These are phyloP conservation scores for Brassica rapa DNA, from an alignment of 345 rosid species.

Conservation along the genomic window DNA sequence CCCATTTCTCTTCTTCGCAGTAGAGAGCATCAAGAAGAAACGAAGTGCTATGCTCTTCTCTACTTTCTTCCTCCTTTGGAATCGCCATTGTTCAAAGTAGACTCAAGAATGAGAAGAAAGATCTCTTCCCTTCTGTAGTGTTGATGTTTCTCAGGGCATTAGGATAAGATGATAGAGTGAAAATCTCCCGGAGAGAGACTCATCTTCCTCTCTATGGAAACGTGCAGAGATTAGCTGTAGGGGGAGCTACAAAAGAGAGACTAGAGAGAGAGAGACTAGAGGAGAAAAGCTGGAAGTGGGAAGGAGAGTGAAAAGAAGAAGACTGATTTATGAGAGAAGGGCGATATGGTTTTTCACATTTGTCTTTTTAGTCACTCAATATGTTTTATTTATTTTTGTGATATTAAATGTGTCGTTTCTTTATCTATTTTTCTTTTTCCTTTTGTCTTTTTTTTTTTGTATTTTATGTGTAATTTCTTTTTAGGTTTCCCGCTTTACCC, in stretches of 20 bases:
- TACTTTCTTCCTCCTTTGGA: background rate
- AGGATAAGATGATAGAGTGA: slow-evolving; percentile 32
- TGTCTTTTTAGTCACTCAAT: slow-evolving; percentile 47
- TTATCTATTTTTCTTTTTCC: background rate
- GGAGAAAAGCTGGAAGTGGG: slow-evolving; percentile 34
- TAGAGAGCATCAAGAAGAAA: background rate
- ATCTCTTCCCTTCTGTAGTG: slow-evolving; percentile 11
- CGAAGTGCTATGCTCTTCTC: background rate
- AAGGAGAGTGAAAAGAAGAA: slow-evolving; percentile 30
- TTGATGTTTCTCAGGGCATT: slow-evolving; percentile 26
- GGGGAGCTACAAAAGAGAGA: slow-evolving; percentile 35
- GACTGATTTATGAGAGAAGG: slow-evolving; percentile 45
- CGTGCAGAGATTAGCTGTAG: slow-evolving; percentile 31
- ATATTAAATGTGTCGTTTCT: slow-evolving; percentile 16
- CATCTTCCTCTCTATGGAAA: slow-evolving; percentile 34
- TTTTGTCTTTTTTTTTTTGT: background rate
- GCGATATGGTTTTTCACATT: slow-evolving; percentile 52
- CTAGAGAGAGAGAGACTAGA: slow-evolving; percentile 20
- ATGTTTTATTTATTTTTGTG: background rate
- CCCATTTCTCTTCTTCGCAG: background rate
- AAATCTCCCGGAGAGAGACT: slow-evolving; percentile 39
- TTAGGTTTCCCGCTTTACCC: slow-evolving; percentile 38
- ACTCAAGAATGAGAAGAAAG: slow-evolving; percentile 44
- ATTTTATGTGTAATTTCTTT: slow-evolving; percentile 23
- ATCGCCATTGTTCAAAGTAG: slow-evolving; percentile 52